Evolutionary conservation across 768 basidiomycete genomes (phyloP).

Genomic region (Lactarius hatsudake): DNA sequence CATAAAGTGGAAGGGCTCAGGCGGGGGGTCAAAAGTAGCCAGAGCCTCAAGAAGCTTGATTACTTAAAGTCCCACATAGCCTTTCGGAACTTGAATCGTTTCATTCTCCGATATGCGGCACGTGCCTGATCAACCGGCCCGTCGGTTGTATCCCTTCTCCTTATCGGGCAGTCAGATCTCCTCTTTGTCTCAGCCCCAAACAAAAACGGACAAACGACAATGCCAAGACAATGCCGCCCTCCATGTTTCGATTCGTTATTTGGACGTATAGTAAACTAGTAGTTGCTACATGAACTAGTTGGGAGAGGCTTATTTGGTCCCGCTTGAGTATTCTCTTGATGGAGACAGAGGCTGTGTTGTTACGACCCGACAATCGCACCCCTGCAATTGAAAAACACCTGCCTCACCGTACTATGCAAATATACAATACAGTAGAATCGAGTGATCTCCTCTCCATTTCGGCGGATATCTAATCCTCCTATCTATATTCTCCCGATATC

Average conservation of each 20-base stretch:
- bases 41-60: neutral
- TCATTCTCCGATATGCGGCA: slow-evolving; percentile 17
- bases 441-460: neutral
- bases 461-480: neutral
- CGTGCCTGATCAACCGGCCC: slow-evolving; percentile 23
- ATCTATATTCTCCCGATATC: neutral
- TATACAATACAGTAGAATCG: neutral
- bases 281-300: neutral
- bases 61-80: slow-evolving; percentile 15
- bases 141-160: slow-evolving; percentile 17
- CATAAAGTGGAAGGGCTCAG: slow-evolving; percentile 22
- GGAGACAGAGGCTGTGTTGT: slow-evolving; percentile 2
- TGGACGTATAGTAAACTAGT: neutral
- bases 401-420: neutral
- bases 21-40: slow-evolving; percentile 17
- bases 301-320: neutral
- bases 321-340: neutral
- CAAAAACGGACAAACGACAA: neutral
- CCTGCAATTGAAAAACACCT: neutral
- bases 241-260: neutral
- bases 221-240: too few species aligned
- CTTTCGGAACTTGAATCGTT: slow-evolving; percentile 14
- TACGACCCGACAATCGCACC: neutral
- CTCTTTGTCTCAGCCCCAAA: neutral
- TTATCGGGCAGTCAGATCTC: slow-evolving; percentile 20